Evolutionary conservation across 805 yeast species (phyloP), one percentile per base, ranked within the genome.

Genomic region (Hanseniaspora hatyaiensis): DNA sequence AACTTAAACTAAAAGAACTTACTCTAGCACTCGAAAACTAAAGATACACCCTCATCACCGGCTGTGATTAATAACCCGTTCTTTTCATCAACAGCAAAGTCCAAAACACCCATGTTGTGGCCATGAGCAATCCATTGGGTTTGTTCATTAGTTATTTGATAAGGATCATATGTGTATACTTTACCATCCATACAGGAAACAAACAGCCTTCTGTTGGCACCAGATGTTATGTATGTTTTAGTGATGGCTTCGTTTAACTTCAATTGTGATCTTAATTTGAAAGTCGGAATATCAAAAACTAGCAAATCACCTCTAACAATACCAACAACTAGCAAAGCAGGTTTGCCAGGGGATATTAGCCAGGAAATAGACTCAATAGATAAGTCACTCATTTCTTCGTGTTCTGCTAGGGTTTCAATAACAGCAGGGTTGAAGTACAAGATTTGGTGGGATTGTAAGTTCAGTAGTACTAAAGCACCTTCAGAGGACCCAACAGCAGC

Each of bases 21-120:
- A n/a, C n/a, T n/a, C n/a, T 64, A 65, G 23, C 61, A 58, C 51
- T 71, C 69, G 56, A 78, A 87, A 9, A 89, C 75, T 53, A 89
- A 68, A 11, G 94, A 77, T 28, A 92, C 96, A 55, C 95, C 95
- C 64, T 92, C 98, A 62, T 92, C 98, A 53, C 96, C 96, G 12
- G 96, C 98, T 18, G 96, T 85, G 31, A 87, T 72, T 38, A 92
- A 58, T 19, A 37, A 23, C 9, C 34, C 34, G 28, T 45, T 60
- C 44, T 73, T 71, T 23, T 86, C 89, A 39, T 74, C 66, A 34
- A 75, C 78, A 50, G 78, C 74, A 36, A 80, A 59, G 16, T 81
- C 96, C 53, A 92, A 71, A 16, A 92, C 79, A 52, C 97, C 97
- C 82, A 84, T 83, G 64, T 82, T 82, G 63, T 92, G 98, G 19